Evolutionary conservation across 2,329 filamentous ascomycete genomes (phyloP).

Genomic region (Neonectria hederae): DNA sequence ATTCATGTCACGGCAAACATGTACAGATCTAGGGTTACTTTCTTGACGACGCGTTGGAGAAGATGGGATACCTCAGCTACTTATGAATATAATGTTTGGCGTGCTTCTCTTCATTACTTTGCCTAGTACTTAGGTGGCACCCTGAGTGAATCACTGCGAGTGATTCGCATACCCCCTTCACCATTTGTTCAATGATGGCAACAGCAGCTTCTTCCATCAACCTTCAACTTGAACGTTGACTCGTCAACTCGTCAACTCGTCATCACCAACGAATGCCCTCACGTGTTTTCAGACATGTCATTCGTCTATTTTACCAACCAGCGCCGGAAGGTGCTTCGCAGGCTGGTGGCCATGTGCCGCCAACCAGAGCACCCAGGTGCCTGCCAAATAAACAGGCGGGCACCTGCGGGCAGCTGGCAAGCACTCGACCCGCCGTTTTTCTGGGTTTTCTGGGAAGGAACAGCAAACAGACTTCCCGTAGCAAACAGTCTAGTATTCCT

Average conservation of each 20-base stretch:
- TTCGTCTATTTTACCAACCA: constrained; percentile 9
- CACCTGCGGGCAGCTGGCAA: constrained; percentile 18
- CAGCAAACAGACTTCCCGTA: neutral
- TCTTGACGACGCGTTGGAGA: constrained; percentile 18
- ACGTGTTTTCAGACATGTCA: neutral
- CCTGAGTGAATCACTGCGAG: neutral
- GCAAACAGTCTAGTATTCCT: neutral
- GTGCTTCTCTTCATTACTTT: neutral
- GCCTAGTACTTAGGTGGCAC: no score
- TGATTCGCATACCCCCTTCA: neutral
- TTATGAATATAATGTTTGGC: constrained; percentile 33
- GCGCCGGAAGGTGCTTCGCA: constrained; percentile 7
- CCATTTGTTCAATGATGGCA: neutral
- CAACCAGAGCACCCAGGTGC: neutral
- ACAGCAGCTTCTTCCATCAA: neutral
- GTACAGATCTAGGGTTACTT: constrained; percentile 16
- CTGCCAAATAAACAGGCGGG: constrained; percentile 5
- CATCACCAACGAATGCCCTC: neutral
- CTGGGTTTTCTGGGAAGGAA: neutral
- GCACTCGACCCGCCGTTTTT: neutral
- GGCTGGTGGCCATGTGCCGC: neutral
- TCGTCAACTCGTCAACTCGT: neutral
- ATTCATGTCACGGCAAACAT: constrained; percentile 20
- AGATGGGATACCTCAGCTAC: constrained; percentile 21
- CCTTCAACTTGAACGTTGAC: neutral